Evolutionary conservation across 352 stramenopile genomes (phyloP), one percentile per base, ranked within the genome.

Genomic region (Globisporangium emineosum): DNA sequence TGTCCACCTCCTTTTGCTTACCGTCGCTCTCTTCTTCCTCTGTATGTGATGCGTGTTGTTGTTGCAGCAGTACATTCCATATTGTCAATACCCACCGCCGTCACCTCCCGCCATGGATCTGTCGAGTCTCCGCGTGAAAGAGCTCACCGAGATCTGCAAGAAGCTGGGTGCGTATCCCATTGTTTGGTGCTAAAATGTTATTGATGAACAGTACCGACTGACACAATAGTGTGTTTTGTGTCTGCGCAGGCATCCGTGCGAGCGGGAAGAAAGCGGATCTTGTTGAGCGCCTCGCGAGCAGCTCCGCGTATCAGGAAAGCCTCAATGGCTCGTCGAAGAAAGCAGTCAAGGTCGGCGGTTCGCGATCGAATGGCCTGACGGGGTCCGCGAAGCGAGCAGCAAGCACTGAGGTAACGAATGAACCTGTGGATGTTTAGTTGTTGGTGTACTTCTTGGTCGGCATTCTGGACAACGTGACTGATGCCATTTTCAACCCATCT

Each of bases 141-240:
- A 93, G n/a, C 81, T 93, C n/a, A 72, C 74, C 8, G 82, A 91
- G 50, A 87, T 93, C 60, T 93, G 84, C 78, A 88, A 88, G 68
- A 80, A 75, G 7, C 42, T 61, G 40, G 53, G 53, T 67, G 30
- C 43, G 54, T 53, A 23, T 42, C 17, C 1, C 9, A 1, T 2
- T 32, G 17, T 10, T 29, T 6, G 5, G 37, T 21, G 37, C 37
- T 52, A 17, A 6, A 30, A 13, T 21, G 17, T 25, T n/a, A 9
- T 21, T 49, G 17, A 5, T 30, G 25, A 30, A 29, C 7, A 23
- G 5, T 40, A 4, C 21, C 33, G n/a, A n/a, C n/a, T 21, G 1
- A 40, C 57, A 32, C 30, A 7, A 17, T 43, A n/a, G 40, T 19
- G 47, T 52, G 5, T 15, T 13, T 13, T n/a, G 25, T 17, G 45